Percentiles rank a stretch among this genome's conserved stretches.
phyloP scores from a whole-genome alignment of 169 alveolate genomes.

The Pseudocohnilembus persalinus region DNA sequence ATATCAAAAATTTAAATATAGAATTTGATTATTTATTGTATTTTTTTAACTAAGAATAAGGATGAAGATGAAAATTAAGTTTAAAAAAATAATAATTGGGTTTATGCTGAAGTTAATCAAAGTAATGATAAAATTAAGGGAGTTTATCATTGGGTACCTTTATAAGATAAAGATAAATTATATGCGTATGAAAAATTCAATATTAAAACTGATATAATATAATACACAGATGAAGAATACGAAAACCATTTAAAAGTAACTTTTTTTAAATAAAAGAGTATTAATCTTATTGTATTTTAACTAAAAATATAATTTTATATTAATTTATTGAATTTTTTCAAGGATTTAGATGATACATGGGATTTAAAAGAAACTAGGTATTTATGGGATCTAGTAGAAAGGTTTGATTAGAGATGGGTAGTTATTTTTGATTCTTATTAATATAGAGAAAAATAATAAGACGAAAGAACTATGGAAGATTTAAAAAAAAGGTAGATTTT shows the following conservation, averaged over 20 bases:
- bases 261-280: neutral
- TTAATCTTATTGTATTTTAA: neutral
- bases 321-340: neutral
- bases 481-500: neutral
- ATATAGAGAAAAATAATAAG: neutral
- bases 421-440: slow-evolving; percentile 14
- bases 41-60: neutral
- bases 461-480: slow-evolving; percentile 16
- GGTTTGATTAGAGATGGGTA: slow-evolving; percentile 18
- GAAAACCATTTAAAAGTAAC: slow-evolving; percentile 11
- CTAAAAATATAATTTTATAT: neutral
- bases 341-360: slow-evolving; percentile 13
- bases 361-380: slow-evolving; percentile 10
- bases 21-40: too few species aligned
- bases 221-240: slow-evolving; percentile 19
- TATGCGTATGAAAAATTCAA: slow-evolving; percentile 24
- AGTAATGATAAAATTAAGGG: neutral
- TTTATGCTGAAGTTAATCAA: neutral
- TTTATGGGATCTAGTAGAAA: slow-evolving; percentile 11
- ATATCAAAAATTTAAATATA: too few species aligned
- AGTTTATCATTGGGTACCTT: slow-evolving; percentile 16
- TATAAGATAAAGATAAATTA: slow-evolving; percentile 19
- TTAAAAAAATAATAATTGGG: slow-evolving; percentile 25
- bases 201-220: slow-evolving; percentile 15
- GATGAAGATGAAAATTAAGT: neutral